Evolutionary conservation across 2,329 filamentous ascomycete species (phyloP).

Genomic region (Colletotrichum chrysophilum): DNA sequence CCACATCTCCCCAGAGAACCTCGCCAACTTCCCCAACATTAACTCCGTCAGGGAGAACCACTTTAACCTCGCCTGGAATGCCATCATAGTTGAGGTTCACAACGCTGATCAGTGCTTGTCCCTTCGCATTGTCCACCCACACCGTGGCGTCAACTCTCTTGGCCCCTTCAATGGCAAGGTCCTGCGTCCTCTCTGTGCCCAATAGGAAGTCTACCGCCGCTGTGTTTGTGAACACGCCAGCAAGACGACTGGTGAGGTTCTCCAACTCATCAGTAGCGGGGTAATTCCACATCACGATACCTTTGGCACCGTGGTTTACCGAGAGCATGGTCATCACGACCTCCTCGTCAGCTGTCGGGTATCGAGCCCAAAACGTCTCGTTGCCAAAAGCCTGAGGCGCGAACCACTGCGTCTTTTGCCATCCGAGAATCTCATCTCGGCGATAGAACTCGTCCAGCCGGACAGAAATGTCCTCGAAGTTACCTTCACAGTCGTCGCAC

Average conservation of each 20-base stretch:
- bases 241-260: conserved; percentile 42
- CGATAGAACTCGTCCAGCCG: conserved; percentile 46
- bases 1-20: conserved; percentile 3
- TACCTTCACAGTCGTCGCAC: conserved; percentile 63
- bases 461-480: conserved; percentile 54
- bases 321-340: conserved; percentile 50
- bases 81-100: neutral
- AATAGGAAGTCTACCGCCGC: conserved; percentile 42
- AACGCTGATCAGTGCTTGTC: neutral
- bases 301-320: conserved; percentile 50
- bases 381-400: conserved; percentile 54
- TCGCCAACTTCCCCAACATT: neutral
- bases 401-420: conserved; percentile 47
- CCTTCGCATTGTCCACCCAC: neutral
- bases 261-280: conserved; percentile 42
- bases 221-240: conserved; percentile 37
- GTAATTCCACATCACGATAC: conserved; percentile 51
- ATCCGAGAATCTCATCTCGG: conserved; percentile 43
- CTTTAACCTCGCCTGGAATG: neutral
- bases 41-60: neutral
- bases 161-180: conserved; percentile 1
- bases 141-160: conserved; percentile 5
- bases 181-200: neutral
- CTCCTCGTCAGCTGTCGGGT: conserved; percentile 47
- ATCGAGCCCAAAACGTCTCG: conserved; percentile 52